Conservation (phyloP, 192 early-diverging fungal genomes). For the Podila verticillata region DNA sequence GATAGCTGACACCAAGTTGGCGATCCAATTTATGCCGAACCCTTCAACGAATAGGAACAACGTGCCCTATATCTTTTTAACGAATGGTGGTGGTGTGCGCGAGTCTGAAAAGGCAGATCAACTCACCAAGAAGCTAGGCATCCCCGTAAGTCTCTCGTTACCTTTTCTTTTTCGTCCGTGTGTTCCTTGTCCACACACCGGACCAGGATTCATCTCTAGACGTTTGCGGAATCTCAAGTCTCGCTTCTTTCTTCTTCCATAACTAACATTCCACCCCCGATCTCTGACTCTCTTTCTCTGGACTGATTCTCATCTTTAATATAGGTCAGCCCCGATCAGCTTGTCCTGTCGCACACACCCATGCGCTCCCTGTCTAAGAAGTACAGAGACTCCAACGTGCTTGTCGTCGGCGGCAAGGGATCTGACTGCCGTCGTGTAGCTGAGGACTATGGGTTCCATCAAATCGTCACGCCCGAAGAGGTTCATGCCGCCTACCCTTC, state of each 20-base stretch:
- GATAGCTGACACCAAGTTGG: background rate
- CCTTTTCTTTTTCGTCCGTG: background rate
- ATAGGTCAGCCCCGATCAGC: slow-evolving; percentile 67
- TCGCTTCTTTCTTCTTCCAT: background rate
- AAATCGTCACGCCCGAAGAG: slow-evolving; percentile 67
- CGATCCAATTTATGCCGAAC: slow-evolving; percentile 22
- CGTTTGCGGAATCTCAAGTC: too few relatives aligned
- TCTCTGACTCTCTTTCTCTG: too few relatives aligned
- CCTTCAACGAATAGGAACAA: slow-evolving; percentile 43
- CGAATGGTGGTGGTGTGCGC: slow-evolving; percentile 88
- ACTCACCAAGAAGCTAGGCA: slow-evolving; percentile 65
- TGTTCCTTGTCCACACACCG: background rate
- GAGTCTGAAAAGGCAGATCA: slow-evolving; percentile 79
- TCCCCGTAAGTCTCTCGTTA: slow-evolving; percentile 56
- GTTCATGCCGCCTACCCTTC: slow-evolving; percentile 72
- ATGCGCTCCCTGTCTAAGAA: slow-evolving; percentile 73
- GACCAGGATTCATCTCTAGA: too few relatives aligned
- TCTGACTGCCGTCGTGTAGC: slow-evolving; percentile 70
- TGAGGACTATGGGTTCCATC: slow-evolving; percentile 67
- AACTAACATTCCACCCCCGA: background rate
- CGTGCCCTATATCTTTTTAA: slow-evolving; percentile 82
- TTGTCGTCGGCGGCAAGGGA: slow-evolving; percentile 79
- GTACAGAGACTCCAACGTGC: slow-evolving; percentile 71
- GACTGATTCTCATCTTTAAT: slow-evolving; percentile 3
- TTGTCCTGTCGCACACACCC: slow-evolving; percentile 89